phyloP scores from a whole-genome alignment of 2,329 filamentous ascomycete species.

The Berkeleyomyces basicola region DNA sequence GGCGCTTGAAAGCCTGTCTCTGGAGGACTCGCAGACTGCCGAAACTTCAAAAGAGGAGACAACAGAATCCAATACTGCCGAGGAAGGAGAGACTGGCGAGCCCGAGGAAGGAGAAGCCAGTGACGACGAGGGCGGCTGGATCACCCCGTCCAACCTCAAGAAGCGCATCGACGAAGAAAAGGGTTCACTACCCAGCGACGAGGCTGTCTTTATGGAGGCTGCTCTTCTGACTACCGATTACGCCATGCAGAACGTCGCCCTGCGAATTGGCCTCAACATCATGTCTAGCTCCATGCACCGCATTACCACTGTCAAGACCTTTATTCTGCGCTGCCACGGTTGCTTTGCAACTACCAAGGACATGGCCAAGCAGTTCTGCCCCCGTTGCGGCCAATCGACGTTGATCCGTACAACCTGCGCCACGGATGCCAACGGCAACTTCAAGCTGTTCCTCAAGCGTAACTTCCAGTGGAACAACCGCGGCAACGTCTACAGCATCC shows the following conservation, averaged over 20 bases:
- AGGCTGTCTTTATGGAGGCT: constrained; percentile 52
- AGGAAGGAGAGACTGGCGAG: constrained; percentile 14
- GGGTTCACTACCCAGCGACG: constrained; percentile 22
- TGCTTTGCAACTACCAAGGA: constrained; percentile 78
- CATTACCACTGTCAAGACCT: constrained; percentile 73
- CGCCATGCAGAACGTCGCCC: constrained; percentile 91
- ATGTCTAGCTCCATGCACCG: constrained; percentile 63
- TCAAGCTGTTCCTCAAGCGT: constrained; percentile 74
- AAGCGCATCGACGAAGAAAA: constrained; percentile 60
- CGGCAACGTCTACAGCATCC: constrained; percentile 82
- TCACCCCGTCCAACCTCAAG: constrained; percentile 83
- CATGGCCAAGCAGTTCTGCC: constrained; percentile 82
- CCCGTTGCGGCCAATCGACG: constrained; percentile 73
- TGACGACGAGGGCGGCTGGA: constrained; percentile 52
- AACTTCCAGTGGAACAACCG: constrained; percentile 95
- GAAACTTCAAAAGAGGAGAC: not conserved
- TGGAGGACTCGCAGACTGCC: not conserved
- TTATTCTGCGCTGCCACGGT: constrained; percentile 81
- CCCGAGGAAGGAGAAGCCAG: constrained; percentile 16
- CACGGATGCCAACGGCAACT: constrained; percentile 63
- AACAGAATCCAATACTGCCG: not conserved
- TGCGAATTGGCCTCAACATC: constrained; percentile 88
- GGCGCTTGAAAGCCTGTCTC: constrained; percentile 3
- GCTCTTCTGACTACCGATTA: constrained; percentile 92
- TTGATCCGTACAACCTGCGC: constrained; percentile 74